A percentile compares a stretch with the other conserved stretches of the same genome.
These are phyloP conservation scores for Penicillium pulvis DNA, from an alignment of 495 filamentous ascomycete species.

Conservation along the genomic window DNA sequence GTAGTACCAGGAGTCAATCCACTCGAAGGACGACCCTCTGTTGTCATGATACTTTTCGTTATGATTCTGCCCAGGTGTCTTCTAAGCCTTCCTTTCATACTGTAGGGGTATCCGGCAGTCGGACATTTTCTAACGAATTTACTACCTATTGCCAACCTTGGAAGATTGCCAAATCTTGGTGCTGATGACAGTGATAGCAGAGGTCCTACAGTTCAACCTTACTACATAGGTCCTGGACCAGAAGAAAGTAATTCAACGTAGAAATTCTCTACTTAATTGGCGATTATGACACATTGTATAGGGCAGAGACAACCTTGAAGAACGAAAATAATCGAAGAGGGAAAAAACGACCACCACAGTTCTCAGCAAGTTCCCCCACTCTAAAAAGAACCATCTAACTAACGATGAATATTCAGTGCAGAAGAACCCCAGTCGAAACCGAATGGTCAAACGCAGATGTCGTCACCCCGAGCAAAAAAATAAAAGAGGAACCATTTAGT, in stretches of 20 bases:
- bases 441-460: slow-evolving; percentile 25
- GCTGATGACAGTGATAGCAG: not conserved
- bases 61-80: too few relatives aligned
- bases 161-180: too few relatives aligned
- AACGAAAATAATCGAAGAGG: slow-evolving; percentile 14
- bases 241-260: slow-evolving; percentile 14
- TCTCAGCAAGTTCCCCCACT: slow-evolving; percentile 18
- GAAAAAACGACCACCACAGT: slow-evolving; percentile 13
- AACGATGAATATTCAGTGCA: slow-evolving; percentile 21
- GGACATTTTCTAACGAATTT: too few relatives aligned
- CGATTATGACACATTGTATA: slow-evolving; percentile 37
- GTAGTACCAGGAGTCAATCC: too few relatives aligned
- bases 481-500: slow-evolving; percentile 43
- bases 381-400: slow-evolving; percentile 25
- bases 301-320: slow-evolving; percentile 16
- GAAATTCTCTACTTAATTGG: slow-evolving; percentile 26
- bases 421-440: slow-evolving; percentile 13
- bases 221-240: not conserved
- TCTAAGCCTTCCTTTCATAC: too few relatives aligned
- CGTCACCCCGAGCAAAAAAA: slow-evolving; percentile 20
- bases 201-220: not conserved
- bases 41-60: too few relatives aligned
- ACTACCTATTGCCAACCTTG: too few relatives aligned
- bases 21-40: too few relatives aligned
- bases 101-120: too few relatives aligned